Evolutionary conservation across 1,139 yeast species (phyloP).

Genomic region (Hanseniaspora uvarum): DNA sequence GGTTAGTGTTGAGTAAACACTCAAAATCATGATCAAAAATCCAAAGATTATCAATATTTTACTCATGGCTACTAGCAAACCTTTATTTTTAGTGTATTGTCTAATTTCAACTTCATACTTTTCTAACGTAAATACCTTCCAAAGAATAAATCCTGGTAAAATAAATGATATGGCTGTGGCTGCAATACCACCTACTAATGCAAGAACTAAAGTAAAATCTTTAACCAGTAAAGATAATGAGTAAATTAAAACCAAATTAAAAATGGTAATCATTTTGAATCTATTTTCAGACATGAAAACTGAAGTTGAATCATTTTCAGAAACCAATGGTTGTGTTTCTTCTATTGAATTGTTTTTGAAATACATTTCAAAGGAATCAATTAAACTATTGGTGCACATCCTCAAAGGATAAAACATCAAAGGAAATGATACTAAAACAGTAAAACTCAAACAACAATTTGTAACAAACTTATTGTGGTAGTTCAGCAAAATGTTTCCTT

Average conservation of each 20-base stretch:
- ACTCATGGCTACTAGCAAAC: slow-evolving; percentile 32
- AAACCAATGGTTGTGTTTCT: slow-evolving; percentile 18
- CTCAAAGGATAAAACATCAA: slow-evolving; percentile 89
- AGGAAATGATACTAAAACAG: slow-evolving; percentile 84
- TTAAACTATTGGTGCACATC: slow-evolving; percentile 67
- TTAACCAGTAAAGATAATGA: slow-evolving; percentile 57
- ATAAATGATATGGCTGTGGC: slow-evolving; percentile 88
- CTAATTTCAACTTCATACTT: slow-evolving; percentile 38
- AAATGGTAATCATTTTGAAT: slow-evolving; percentile 41
- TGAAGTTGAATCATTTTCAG: slow-evolving; percentile 21
- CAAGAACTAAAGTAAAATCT: slow-evolving; percentile 74
- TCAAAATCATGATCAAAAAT: slow-evolving; percentile 58
- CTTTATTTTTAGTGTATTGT: slow-evolving; percentile 26
- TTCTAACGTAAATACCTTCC: slow-evolving; percentile 42
- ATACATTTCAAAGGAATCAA: slow-evolving; percentile 39
- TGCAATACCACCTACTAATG: slow-evolving; percentile 91
- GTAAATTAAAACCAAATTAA: slow-evolving; percentile 42
- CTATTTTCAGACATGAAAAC: slow-evolving; percentile 46
- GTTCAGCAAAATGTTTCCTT: slow-evolving; percentile 72
- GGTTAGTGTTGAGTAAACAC: slow-evolving; percentile 57
- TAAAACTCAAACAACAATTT: slow-evolving; percentile 51
- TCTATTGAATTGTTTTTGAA: not conserved
- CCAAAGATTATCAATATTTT: slow-evolving; percentile 65
- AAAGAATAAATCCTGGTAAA: slow-evolving; percentile 84
- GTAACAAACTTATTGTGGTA: slow-evolving; percentile 36